Evolutionary conservation across 352 stramenopile genomes (phyloP).

Genomic region (Phytopythium aichiense): DNA sequence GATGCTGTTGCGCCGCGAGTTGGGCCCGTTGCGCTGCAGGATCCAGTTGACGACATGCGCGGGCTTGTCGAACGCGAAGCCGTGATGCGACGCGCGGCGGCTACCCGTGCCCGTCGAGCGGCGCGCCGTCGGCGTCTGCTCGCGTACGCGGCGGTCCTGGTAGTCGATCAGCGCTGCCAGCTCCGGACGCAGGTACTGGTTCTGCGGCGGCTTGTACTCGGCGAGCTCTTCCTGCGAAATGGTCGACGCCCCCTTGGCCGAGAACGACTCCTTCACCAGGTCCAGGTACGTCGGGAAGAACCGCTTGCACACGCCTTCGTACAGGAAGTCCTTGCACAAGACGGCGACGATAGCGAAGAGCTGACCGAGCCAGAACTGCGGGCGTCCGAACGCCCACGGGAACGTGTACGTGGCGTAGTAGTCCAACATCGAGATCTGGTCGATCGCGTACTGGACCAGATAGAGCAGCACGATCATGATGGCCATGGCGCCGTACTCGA

Average conservation of each 20-base stretch:
- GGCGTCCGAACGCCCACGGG: conserved; percentile 64
- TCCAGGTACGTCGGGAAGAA: conserved; percentile 72
- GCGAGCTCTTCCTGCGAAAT: conserved; percentile 40
- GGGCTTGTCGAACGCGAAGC: conserved; percentile 81
- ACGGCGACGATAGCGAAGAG: conserved; percentile 64
- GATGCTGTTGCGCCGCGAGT: conserved; percentile 46
- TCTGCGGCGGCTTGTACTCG: conserved; percentile 40
- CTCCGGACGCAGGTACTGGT: conserved; percentile 61
- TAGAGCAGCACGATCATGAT: conserved; percentile 60
- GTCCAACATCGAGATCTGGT: conserved; percentile 50
- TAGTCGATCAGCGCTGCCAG: conserved; percentile 78
- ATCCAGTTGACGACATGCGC: conserved; percentile 80
- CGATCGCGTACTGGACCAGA: conserved; percentile 61
- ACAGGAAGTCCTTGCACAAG: conserved; percentile 66
- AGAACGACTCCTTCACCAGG: conserved; percentile 54
- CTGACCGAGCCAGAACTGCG: conserved; percentile 74
- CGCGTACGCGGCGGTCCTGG: conserved; percentile 59
- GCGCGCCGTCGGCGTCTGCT: conserved; percentile 40
- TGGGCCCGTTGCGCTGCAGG: conserved; percentile 20
- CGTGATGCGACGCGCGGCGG: conserved; percentile 41
- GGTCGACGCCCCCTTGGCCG: conserved; percentile 14
- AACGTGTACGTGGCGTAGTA: conserved; percentile 77
- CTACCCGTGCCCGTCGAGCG: conserved; percentile 18
- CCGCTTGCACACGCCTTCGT: conserved; percentile 54
- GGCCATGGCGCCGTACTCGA: conserved; percentile 50